phyloP scores from a whole-genome alignment of 305 asterid genomes.

The Plantago lanceolata region DNA sequence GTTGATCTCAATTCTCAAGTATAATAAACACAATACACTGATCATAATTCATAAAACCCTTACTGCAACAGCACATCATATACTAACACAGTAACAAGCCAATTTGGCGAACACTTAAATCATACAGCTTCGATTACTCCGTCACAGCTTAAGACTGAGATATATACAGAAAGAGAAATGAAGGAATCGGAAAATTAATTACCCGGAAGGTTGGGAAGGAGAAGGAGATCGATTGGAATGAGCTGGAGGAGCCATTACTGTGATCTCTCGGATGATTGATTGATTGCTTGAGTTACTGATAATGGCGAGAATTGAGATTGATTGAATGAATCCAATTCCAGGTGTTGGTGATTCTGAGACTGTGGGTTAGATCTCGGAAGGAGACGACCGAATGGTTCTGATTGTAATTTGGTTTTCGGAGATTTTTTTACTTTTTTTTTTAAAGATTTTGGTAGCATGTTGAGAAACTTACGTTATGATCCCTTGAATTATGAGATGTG shows the following conservation, averaged over 20 bases:
- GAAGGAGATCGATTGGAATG: constrained; percentile 80
- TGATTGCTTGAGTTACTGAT: too few species aligned
- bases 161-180: background rate
- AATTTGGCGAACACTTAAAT: constrained; percentile 3
- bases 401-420: background rate
- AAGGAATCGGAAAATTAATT: constrained; percentile 3
- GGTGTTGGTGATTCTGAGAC: background rate
- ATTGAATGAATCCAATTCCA: background rate
- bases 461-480: too few species aligned
- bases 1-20: constrained; percentile 16
- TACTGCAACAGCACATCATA: too few species aligned
- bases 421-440: too few species aligned
- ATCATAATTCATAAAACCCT: constrained; percentile 7
- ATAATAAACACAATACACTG: constrained; percentile 1
- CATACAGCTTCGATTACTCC: constrained; percentile 17
- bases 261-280: constrained; percentile 5
- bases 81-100: background rate
- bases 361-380: background rate
- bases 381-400: background rate
- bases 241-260: constrained; percentile 84
- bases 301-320: background rate
- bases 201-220: constrained; percentile 99
- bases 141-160: constrained; percentile 4
- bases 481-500: background rate
- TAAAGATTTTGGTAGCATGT: too few species aligned